Evolutionary conservation across 2,329 filamentous ascomycete genomes (phyloP).

Genomic region (Phialocephala sp.): DNA sequence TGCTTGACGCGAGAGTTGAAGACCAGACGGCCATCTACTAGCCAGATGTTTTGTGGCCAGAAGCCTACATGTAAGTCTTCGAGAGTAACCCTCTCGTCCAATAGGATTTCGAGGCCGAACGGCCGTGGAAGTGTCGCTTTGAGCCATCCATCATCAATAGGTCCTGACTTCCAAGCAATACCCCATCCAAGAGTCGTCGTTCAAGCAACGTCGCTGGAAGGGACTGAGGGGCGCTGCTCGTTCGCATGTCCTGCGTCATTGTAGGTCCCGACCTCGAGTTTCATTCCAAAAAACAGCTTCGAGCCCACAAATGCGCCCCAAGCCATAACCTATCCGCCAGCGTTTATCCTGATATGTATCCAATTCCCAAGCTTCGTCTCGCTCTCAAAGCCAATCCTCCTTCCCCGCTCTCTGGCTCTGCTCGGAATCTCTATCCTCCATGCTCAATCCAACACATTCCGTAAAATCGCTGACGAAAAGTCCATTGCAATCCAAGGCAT

Average conservation of each 20-base stretch:
- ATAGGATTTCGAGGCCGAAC: no score
- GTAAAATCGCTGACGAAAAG: slow-evolving; percentile 20
- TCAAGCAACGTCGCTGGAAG: no score
- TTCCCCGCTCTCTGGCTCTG: slow-evolving; percentile 10
- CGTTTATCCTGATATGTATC: slow-evolving; percentile 1
- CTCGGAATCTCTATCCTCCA: background rate
- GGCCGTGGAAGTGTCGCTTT: no score
- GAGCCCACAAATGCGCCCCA: background rate
- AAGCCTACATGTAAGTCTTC: no score
- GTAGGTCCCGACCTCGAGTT: background rate
- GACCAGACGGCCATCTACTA: no score
- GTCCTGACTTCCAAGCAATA: no score
- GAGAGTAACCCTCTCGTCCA: no score
- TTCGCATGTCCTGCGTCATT: background rate
- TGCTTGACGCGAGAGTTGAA: no score
- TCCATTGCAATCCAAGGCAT: slow-evolving; percentile 16
- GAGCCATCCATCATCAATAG: no score
- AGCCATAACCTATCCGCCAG: background rate
- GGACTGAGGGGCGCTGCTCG: no score
- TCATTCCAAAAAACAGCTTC: background rate
- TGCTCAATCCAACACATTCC: slow-evolving; percentile 14
- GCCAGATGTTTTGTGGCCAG: no score
- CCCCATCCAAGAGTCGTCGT: no score
- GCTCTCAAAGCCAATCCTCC: slow-evolving; percentile 21
- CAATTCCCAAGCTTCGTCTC: slow-evolving; percentile 5